These are phyloP conservation scores for Tilletia horrida DNA, from an alignment of 1,284 basidiomycete species.

Conservation along the genomic window DNA sequence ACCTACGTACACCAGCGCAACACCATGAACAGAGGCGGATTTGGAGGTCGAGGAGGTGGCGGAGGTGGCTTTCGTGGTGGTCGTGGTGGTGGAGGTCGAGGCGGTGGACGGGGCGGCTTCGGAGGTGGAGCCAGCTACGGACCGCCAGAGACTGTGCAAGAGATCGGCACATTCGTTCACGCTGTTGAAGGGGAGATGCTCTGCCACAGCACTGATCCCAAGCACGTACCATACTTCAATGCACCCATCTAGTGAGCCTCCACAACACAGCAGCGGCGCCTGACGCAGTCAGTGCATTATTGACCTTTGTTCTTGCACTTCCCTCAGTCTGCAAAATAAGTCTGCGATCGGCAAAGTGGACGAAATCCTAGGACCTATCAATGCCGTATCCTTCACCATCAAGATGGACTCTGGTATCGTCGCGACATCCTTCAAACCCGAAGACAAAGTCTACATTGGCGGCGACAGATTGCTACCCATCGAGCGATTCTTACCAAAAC, in stretches of 20 bases:
- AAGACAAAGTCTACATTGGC: conserved; percentile 96
- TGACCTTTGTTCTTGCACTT: too few relatives aligned
- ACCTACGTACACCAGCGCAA: too few relatives aligned
- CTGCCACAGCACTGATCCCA: conserved; percentile 72
- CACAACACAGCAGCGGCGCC: conserved; percentile 10
- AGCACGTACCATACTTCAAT: conserved; percentile 87
- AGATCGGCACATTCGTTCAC: conserved; percentile 58
- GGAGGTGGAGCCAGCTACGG: conserved; percentile 45
- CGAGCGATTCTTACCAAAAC: conserved; percentile 95
- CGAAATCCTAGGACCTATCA: conserved; percentile 95
- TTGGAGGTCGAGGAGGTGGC: conserved; percentile 30
- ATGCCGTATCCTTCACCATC: conserved; percentile 96
- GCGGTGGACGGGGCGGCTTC: conserved; percentile 39
- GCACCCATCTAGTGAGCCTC: conserved; percentile 77
- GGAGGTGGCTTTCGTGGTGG: conserved; percentile 45
- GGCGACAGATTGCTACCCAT: conserved; percentile 94
- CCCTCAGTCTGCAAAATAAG: conserved; percentile 77
- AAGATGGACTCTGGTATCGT: conserved; percentile 97
- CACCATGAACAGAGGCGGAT: conserved; percentile 10
- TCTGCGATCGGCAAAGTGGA: conserved; percentile 91
- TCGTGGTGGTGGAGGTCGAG: conserved; percentile 32
- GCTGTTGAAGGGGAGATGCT: conserved; percentile 98
- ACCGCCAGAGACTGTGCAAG: conserved; percentile 51
- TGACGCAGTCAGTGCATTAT: not conserved
- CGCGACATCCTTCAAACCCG: conserved; percentile 89